A percentile compares a stretch with the other conserved stretches of the same genome.
phyloP scores from a whole-genome alignment of 495 filamentous ascomycete genomes.

The Bombardia bombarda region DNA sequence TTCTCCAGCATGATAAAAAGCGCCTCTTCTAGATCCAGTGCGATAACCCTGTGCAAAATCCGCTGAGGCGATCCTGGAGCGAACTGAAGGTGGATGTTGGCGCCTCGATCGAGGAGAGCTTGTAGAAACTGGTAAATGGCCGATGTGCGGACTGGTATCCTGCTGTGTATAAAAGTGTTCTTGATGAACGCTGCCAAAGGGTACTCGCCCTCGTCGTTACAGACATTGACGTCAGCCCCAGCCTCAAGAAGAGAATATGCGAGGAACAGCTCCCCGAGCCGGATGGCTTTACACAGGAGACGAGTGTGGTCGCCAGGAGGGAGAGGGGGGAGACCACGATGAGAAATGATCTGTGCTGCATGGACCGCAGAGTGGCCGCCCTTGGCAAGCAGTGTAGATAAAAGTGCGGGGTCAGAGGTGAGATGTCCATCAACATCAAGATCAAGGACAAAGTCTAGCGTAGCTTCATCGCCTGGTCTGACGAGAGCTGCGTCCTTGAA shows the following conservation, averaged over 20 bases:
- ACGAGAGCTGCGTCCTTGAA: constrained; percentile 5
- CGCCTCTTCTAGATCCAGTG: background rate
- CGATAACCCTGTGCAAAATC: constrained; percentile 9
- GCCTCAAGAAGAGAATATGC: constrained; percentile 10
- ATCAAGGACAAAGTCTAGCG: constrained; percentile 11
- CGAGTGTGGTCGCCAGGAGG: constrained; percentile 2
- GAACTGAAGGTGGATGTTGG: constrained; percentile 7
- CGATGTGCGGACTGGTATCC: background rate
- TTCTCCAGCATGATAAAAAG: constrained; percentile 10
- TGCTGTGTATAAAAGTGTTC: background rate
- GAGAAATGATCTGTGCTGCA: constrained; percentile 4
- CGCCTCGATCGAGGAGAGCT: constrained; percentile 11
- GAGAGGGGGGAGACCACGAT: constrained; percentile 6
- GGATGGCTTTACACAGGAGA: constrained; percentile 7
- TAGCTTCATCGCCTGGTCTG: background rate
- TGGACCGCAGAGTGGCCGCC: constrained; percentile 2
- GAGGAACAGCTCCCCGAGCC: background rate
- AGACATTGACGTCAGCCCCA: constrained; percentile 10
- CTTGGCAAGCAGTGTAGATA: constrained; percentile 6
- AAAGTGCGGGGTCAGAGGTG: constrained; percentile 3
- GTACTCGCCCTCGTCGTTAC: constrained; percentile 3
- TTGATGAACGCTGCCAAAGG: constrained; percentile 7
- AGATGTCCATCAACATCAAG: constrained; percentile 7
- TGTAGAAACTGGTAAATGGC: constrained; percentile 4
- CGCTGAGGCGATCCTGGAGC: background rate